Percentiles rank a stretch among this genome's conserved stretches.
phyloP scores from a whole-genome alignment of 805 yeast species.

The Yamadazyma laniorum region DNA sequence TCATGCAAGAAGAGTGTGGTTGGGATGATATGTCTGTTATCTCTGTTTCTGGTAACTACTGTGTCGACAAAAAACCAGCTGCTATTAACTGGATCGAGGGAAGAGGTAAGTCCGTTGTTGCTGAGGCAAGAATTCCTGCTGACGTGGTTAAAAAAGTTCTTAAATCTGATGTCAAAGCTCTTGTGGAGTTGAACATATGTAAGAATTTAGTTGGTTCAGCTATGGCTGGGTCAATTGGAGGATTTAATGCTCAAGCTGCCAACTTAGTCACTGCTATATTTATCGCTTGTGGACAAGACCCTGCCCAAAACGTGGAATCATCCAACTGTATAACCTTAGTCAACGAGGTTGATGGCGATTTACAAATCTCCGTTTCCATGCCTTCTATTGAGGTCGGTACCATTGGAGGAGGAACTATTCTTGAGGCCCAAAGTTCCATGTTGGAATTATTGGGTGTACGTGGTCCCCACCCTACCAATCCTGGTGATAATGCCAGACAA shows the following conservation, averaged over 20 bases:
- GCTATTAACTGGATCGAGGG: slow-evolving; percentile 99
- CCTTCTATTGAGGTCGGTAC: slow-evolving; percentile 99
- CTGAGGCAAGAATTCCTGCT: slow-evolving; percentile 88
- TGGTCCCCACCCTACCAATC: slow-evolving; percentile 91
- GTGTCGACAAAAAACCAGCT: slow-evolving; percentile 97
- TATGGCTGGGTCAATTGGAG: slow-evolving; percentile 98
- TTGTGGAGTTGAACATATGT: slow-evolving; percentile 83
- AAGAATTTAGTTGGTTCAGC: slow-evolving; percentile 96
- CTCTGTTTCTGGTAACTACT: slow-evolving; percentile 94
- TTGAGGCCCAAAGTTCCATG: slow-evolving; percentile 97
- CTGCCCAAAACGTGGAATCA: slow-evolving; percentile 98
- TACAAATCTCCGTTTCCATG: slow-evolving; percentile 95
- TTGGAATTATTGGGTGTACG: slow-evolving; percentile 89
- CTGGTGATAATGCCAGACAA: slow-evolving; percentile 94
- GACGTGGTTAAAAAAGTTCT: slow-evolving; percentile 77
- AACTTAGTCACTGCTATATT: slow-evolving; percentile 92
- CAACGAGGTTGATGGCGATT: slow-evolving; percentile 66
- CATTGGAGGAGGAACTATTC: slow-evolving; percentile 97
- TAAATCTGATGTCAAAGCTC: slow-evolving; percentile 88
- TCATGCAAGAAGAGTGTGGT: slow-evolving; percentile 85
- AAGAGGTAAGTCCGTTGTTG: slow-evolving; percentile 96
- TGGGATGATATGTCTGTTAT: slow-evolving; percentile 92
- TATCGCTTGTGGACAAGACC: slow-evolving; percentile 97
- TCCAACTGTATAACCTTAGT: slow-evolving; percentile 96
- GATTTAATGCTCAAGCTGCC: slow-evolving; percentile 98